Evolutionary conservation across 2,329 filamentous ascomycete species (phyloP).

Genomic region (Huntiella moniliformis): DNA sequence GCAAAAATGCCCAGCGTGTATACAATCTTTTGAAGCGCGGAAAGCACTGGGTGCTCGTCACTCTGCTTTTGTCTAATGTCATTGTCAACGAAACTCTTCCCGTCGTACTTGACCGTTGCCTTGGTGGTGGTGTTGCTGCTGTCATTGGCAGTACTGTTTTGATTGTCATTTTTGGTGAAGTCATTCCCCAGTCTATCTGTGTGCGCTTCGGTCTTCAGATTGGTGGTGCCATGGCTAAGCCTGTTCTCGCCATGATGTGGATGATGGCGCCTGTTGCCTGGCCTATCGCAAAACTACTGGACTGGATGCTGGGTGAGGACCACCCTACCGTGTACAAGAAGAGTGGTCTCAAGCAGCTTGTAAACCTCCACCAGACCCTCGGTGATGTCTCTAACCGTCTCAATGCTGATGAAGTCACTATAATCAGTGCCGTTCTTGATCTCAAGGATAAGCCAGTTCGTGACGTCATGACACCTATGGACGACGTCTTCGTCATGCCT

Average conservation of each 20-base stretch:
- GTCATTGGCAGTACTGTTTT: constrained; percentile 83
- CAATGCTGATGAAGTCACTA: constrained; percentile 95
- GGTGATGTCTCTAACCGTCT: constrained; percentile 74
- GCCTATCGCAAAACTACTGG: constrained; percentile 88
- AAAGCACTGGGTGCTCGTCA: constrained; percentile 97
- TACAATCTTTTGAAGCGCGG: constrained; percentile 63
- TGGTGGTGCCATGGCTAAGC: constrained; percentile 79
- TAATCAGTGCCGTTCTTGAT: constrained; percentile 91
- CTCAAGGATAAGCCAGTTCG: constrained; percentile 91
- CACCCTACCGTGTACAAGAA: constrained; percentile 98
- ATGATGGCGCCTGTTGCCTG: constrained; percentile 75
- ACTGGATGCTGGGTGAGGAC: constrained; percentile 81
- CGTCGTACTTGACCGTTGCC: constrained; percentile 81
- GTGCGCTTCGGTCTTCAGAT: constrained; percentile 92
- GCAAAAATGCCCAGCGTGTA: constrained; percentile 67
- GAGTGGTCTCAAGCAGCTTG: constrained; percentile 85
- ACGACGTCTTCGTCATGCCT: constrained; percentile 93
- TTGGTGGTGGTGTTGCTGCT: constrained; percentile 87
- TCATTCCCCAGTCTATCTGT: constrained; percentile 88
- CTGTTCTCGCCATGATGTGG: constrained; percentile 81
- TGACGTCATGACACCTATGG: constrained; percentile 96
- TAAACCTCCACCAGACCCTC: constrained; percentile 82
- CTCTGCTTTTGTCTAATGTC: constrained; percentile 82
- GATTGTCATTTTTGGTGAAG: constrained; percentile 96
- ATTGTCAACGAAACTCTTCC: constrained; percentile 95